Base-by-base conservation (phyloP, 768 basidiomycete genomes). In the Pulveroboletus sp. region DNA sequence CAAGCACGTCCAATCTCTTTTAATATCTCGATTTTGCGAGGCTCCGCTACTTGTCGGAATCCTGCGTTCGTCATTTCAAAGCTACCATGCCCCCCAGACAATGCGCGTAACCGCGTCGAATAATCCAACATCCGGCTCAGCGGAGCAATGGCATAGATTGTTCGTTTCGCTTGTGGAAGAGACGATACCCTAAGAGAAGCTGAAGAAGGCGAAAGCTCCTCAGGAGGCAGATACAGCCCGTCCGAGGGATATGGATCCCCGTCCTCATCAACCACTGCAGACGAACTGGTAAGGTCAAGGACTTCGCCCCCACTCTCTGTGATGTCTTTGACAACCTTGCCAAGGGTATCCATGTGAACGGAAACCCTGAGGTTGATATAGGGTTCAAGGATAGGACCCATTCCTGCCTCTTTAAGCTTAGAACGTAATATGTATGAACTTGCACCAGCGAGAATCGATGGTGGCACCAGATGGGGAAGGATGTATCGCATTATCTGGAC, bases 101-200 rank as follows among this genome's bases (percentile, higher is more conserved):
- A 66, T 1, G 91, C 85, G 15, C 91, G 83, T 44, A 93, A 66
- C 14, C 89, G 76, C 40, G 75, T 84, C 8, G 87, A 84, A 58
- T 88, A 93, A 65, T 92, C 85, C 17, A 93, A 71, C 78, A 91
- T 85, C 58, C 76, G 78, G 59, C 83, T 87, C n/a, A 93, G 75
- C 3, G 91, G 91, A 17, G 85, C 88, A 28, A 82, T 55, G 9
- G 84, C 89, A 51, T 80, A 69, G 24, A 93, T 71, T n/a, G 81
- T 77, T n/a, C 84, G 78, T 64, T 79, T 86, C 43, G 78, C 62
- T 24, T 68, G 71, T 53, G 74, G 69, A 2, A 71, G 56, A 6
- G 66, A 53, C 26, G 66, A 58, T 31, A 56, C 55, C 41, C 51
- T 59, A 36, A 60, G 73, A 8, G 57, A 71, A 17, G 60, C 60